phyloP scores from a whole-genome alignment of 2,329 filamentous ascomycete species.

The Beauveria sp. region DNA sequence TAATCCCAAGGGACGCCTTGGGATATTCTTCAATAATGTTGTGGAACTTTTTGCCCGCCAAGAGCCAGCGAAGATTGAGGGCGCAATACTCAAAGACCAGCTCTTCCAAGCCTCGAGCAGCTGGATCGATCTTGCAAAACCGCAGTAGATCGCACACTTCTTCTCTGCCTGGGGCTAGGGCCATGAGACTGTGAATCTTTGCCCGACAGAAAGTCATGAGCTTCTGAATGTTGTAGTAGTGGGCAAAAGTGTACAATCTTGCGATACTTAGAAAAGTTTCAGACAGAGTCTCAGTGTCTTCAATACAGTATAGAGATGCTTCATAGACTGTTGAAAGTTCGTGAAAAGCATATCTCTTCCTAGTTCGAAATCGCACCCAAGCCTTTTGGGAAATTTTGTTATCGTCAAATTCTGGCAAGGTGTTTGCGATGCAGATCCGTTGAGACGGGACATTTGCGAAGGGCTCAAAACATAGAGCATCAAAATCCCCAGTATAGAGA shows the following conservation, averaged over 20 bases:
- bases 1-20: neutral
- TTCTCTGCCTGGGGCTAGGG: rapidly evolving
- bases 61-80: neutral
- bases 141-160: neutral
- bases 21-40: neutral
- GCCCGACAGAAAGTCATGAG: neutral
- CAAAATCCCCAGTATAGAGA: neutral
- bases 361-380: too few relatives aligned
- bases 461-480: too few relatives aligned
- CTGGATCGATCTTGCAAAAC: neutral
- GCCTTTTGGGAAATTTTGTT: too few relatives aligned
- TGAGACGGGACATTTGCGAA: too few relatives aligned
- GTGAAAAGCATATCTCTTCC: neutral
- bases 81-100: neutral
- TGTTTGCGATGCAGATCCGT: too few relatives aligned
- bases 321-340: neutral
- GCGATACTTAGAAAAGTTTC: neutral
- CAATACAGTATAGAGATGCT: too few relatives aligned
- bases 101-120: neutral
- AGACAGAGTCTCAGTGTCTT: too few relatives aligned
- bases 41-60: rapidly evolving
- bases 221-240: neutral
- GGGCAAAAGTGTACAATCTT: neutral
- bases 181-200: neutral
- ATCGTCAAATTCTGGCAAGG: too few relatives aligned